Evolutionary conservation across 208 protist species (phyloP).

Genomic region (Wallacemonas sp.): DNA sequence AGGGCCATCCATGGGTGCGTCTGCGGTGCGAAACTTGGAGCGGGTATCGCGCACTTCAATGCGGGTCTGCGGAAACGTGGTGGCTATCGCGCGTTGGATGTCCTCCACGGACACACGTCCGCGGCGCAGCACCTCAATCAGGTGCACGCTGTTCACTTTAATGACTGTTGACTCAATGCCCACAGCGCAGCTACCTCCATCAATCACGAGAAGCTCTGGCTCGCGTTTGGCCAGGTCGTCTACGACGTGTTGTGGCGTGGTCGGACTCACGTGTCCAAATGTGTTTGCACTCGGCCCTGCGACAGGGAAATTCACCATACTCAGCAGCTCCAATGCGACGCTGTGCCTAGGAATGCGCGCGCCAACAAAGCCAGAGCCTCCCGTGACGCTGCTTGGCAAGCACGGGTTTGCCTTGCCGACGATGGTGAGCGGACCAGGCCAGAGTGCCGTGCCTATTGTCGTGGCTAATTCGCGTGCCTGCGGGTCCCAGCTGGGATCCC

Average conservation of each 20-base stretch:
- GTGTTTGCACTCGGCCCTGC: slow-evolving; percentile 93
- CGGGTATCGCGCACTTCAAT: slow-evolving; percentile 75
- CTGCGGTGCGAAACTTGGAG: slow-evolving; percentile 27
- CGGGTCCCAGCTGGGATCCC: slow-evolving; percentile 46
- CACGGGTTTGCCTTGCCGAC: slow-evolving; percentile 62
- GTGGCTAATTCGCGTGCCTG: slow-evolving; percentile 54
- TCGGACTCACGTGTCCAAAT: slow-evolving; percentile 93
- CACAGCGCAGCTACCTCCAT: slow-evolving; percentile 83
- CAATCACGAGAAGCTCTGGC: slow-evolving; percentile 76
- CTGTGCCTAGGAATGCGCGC: slow-evolving; percentile 83
- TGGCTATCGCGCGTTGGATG: slow-evolving; percentile 51
- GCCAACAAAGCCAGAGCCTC: slow-evolving; percentile 86
- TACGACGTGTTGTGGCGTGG: slow-evolving; percentile 87
- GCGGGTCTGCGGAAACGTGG: slow-evolving; percentile 37
- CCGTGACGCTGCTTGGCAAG: slow-evolving; percentile 81
- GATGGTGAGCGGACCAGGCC: slow-evolving; percentile 94
- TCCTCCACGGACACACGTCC: slow-evolving; percentile 73
- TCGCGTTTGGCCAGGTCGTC: slow-evolving; percentile 87
- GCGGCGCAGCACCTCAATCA: slow-evolving; percentile 77
- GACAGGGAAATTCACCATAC: slow-evolving; percentile 75
- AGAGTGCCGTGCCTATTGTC: slow-evolving; percentile 67
- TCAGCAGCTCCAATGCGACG: slow-evolving; percentile 62
- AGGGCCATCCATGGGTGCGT: slow-evolving; percentile 81
- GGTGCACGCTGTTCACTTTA: slow-evolving; percentile 58
- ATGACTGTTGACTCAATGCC: slow-evolving; percentile 95